phyloP scores from a whole-genome alignment of 2,329 filamentous ascomycete genomes.

The Penicillium sp. region DNA sequence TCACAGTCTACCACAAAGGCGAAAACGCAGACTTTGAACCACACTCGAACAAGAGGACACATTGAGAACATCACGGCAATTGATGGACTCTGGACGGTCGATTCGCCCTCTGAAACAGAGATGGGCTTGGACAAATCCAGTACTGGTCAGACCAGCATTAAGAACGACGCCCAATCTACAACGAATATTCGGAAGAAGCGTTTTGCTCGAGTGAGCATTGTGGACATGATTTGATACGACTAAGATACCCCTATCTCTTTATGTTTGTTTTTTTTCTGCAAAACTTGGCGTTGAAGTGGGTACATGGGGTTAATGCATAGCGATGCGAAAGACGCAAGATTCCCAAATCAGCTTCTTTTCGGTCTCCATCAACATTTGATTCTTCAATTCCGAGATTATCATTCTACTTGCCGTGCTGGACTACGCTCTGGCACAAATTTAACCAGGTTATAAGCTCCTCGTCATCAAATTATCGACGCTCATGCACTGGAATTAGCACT shows the following conservation, averaged over 20 bases:
- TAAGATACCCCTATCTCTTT: constrained; percentile 17
- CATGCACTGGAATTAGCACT: too few relatives aligned
- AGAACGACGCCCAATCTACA: background rate
- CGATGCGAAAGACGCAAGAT: background rate
- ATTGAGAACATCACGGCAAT: constrained; percentile 30
- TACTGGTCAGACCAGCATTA: constrained; percentile 13
- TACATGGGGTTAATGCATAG: background rate
- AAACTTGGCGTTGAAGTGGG: background rate
- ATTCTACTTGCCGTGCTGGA: too few relatives aligned
- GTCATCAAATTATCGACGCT: too few relatives aligned
- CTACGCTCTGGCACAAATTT: too few relatives aligned
- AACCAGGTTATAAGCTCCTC: too few relatives aligned
- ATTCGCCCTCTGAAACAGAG: constrained; percentile 22
- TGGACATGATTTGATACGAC: constrained; percentile 37
- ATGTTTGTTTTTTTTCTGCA: background rate
- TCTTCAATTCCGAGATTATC: background rate
- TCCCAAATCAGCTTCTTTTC: background rate
- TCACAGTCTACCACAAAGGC: background rate
- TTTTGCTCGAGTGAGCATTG: constrained; percentile 42
- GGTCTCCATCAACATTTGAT: background rate
- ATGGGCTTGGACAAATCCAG: constrained; percentile 14
- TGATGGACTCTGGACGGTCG: constrained; percentile 36
- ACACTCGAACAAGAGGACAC: constrained; percentile 16
- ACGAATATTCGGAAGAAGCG: constrained; percentile 35
- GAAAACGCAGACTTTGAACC: background rate